phyloP scores from a whole-genome alignment of 2,329 filamentous ascomycete species.

The Alternaria arborescens region DNA sequence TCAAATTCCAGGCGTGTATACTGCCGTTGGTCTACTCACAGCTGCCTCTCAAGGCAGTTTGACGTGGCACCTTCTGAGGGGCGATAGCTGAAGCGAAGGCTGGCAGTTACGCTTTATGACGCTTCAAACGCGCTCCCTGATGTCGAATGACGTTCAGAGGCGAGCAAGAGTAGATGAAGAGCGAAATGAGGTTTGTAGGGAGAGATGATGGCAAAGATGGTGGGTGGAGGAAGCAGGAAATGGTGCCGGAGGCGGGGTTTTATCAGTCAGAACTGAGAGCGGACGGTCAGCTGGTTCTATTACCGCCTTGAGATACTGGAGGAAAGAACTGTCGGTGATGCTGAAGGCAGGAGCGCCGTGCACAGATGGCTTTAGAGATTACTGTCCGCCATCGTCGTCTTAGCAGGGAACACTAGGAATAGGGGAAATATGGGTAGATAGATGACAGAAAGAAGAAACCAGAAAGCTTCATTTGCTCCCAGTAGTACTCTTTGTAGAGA shows the following conservation, averaged over 20 bases:
- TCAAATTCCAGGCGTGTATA: neutral
- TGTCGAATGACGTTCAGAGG: neutral
- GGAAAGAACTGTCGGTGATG: constrained; percentile 25
- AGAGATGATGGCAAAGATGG: constrained; percentile 12
- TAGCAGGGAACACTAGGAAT: constrained; percentile 26
- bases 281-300: constrained; percentile 27
- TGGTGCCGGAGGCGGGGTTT: constrained; percentile 17
- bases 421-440: constrained; percentile 4
- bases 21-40: neutral
- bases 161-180: constrained; percentile 6
- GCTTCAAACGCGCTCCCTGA: constrained; percentile 1
- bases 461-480: constrained; percentile 5
- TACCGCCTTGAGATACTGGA: constrained; percentile 13
- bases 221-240: constrained; percentile 20
- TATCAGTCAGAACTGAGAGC: constrained; percentile 16
- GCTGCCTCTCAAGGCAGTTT: neutral
- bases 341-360: constrained; percentile 29
- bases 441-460: constrained; percentile 9
- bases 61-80: neutral
- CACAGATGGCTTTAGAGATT: constrained; percentile 37
- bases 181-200: constrained; percentile 10
- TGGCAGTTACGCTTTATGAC: neutral
- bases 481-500: neutral
- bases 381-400: constrained; percentile 32
- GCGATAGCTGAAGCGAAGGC: neutral